phyloP scores from a whole-genome alignment of 495 filamentous ascomycete species.

The Podospora fimiseda region DNA sequence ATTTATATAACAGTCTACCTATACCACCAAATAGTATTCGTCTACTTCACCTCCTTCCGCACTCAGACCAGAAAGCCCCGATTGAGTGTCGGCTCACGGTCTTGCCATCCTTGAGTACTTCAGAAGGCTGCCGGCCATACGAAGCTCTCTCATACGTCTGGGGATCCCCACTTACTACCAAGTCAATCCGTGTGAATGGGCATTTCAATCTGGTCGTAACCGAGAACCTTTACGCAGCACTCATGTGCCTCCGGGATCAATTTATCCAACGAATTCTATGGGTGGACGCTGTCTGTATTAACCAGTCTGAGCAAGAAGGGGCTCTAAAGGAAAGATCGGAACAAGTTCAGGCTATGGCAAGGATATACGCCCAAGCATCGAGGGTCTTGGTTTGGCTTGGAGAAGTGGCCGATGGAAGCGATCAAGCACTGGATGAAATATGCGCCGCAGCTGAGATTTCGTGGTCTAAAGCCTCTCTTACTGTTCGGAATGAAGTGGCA shows the following conservation, averaged over 20 bases:
- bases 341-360: conserved; percentile 22
- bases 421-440: conserved; percentile 16
- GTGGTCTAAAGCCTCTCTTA: neutral
- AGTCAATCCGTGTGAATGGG: conserved; percentile 4
- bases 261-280: conserved; percentile 20
- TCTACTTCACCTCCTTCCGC: conserved; percentile 8
- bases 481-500: neutral
- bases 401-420: conserved; percentile 26
- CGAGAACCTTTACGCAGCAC: neutral
- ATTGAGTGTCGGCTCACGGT: conserved; percentile 15
- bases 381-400: conserved; percentile 21
- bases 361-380: conserved; percentile 26
- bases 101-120: conserved; percentile 10
- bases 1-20: too few relatives aligned
- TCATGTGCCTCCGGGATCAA: conserved; percentile 16
- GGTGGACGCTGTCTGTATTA: conserved; percentile 30
- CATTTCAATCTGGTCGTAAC: neutral
- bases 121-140: conserved; percentile 2
- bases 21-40: conserved; percentile 9
- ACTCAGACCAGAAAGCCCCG: neutral
- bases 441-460: neutral
- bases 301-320: conserved; percentile 10
- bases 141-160: conserved; percentile 15
- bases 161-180: conserved; percentile 5
- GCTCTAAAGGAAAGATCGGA: conserved; percentile 8